Percentiles rank a stretch among this genome's conserved stretches.
These are phyloP conservation scores for Nemophila menziesii DNA, from an alignment of 257 asterid genomes.

Conservation along the genomic window DNA sequence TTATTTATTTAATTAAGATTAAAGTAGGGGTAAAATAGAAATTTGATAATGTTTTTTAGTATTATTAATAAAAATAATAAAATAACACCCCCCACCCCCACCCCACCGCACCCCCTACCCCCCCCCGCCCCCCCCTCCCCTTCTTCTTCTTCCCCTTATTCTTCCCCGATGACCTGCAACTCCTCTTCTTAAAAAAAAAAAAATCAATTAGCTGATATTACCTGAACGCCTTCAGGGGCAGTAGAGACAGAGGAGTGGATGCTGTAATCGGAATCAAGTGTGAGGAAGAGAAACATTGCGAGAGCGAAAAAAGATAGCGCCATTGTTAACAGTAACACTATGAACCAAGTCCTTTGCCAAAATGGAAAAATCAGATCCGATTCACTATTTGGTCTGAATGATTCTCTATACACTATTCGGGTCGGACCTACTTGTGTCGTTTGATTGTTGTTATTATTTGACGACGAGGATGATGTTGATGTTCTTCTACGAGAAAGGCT, in stretches of 20 bases:
- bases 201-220: not conserved
- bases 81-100: too few relatives aligned
- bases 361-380: conserved; percentile 47
- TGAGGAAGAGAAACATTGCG: conserved; percentile 46
- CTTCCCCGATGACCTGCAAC: too few relatives aligned
- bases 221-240: conserved; percentile 94
- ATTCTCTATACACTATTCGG: conserved; percentile 40
- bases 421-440: conserved; percentile 23
- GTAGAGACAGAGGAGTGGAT: conserved; percentile 55
- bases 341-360: conserved; percentile 62
- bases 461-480: conserved; percentile 30
- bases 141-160: too few relatives aligned
- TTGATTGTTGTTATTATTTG: too few relatives aligned
- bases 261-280: conserved; percentile 45
- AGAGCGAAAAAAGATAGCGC: conserved; percentile 56
- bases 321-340: conserved; percentile 40
- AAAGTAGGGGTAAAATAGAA: too few relatives aligned
- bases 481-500: conserved; percentile 57
- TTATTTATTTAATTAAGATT: too few relatives aligned
- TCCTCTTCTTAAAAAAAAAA: too few relatives aligned
- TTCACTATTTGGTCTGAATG: conserved; percentile 20
- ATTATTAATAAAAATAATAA: too few relatives aligned
- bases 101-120: too few relatives aligned
- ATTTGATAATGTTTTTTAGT: too few relatives aligned
- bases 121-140: too few relatives aligned